Evolutionary conservation across 176 grass and related monocot genomes (phyloP), one percentile per base, ranked within the genome.

Genomic region (Oryza officinalis): DNA sequence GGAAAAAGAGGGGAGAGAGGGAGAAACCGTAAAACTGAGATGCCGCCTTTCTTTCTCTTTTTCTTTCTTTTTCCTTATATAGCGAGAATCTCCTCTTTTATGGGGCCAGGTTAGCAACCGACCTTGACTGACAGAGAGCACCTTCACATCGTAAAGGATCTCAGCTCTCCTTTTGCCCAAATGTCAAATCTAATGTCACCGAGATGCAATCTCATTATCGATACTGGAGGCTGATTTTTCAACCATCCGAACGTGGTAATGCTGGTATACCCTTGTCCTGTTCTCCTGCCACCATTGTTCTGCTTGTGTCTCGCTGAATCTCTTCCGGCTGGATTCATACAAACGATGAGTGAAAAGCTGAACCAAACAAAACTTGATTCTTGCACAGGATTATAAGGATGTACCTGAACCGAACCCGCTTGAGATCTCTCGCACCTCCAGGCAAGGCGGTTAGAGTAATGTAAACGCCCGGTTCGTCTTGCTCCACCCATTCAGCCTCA

Each of bases 261-360:
- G 83, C 87, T 92, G 89, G 69, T 98, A 94, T 66, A 98, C 93
- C 85, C 93, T 95, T 32, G 87, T 86, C 68, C 93, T 91, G 87
- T 98, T 98, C 83, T 92, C 91, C 70, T 94, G 88, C 96, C 96
- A 98, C 96, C 96, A 98, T 83, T 94, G 85, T 80, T 94, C 96
- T 40, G 96, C 96, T 78, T 94, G 93, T 65, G 87, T 98, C 71
- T 98, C 96, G 27, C 91, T 98, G 84, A 98, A 98, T 77, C 87
- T 87, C 85, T 98, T 98, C 35, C 96, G 96, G 57, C 95, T 98
- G 89, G 31, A 95, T 84, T 44, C 32, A 87, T 27, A 81, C 60
- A 88, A 35, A 27, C 0, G 0, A 68, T 11, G 40, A 18, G n/a
- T 86, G 27, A 73, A 72, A 23, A 17, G 54, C 14, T 66, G 28